Conservation (phyloP, 73 alveolate genomes). For the Tetrahymena elliotti region DNA sequence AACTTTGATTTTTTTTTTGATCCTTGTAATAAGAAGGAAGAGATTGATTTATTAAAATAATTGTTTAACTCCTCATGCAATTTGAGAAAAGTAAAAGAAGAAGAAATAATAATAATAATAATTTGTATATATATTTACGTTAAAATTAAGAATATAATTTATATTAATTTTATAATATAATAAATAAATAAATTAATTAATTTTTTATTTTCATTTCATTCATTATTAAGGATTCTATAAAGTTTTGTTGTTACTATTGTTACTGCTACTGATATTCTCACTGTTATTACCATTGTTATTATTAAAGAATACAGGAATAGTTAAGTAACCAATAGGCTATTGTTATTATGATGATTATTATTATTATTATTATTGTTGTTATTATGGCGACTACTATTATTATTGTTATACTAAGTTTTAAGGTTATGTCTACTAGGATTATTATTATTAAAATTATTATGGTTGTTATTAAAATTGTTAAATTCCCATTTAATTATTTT, state of each 20-base stretch:
- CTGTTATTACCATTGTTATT: not conserved
- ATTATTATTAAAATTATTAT: not conserved
- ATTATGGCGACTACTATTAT: not conserved
- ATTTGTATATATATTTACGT: too few species aligned
- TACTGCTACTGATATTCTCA: not conserved
- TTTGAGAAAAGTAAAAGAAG: not conserved
- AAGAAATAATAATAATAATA: not conserved
- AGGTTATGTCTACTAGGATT: not conserved
- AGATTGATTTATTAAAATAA: too few species aligned
- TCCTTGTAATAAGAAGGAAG: too few species aligned
- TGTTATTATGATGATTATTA: not conserved
- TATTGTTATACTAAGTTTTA: not conserved
- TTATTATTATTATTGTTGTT: not conserved
- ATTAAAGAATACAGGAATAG: not conserved
- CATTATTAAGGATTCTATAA: too few species aligned
- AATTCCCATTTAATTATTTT: not conserved
- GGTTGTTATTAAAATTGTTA: not conserved
- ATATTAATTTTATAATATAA: too few species aligned
- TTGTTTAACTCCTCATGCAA: not conserved
- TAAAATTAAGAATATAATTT: too few species aligned
- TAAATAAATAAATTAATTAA: too few species aligned
- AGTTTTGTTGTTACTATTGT: not conserved
- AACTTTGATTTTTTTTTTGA: too few species aligned
- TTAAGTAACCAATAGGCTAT: not conserved
- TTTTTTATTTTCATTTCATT: not conserved